Conservation (phyloP, 768 basidiomycete genomes). For the Termitomyces sp. region DNA sequence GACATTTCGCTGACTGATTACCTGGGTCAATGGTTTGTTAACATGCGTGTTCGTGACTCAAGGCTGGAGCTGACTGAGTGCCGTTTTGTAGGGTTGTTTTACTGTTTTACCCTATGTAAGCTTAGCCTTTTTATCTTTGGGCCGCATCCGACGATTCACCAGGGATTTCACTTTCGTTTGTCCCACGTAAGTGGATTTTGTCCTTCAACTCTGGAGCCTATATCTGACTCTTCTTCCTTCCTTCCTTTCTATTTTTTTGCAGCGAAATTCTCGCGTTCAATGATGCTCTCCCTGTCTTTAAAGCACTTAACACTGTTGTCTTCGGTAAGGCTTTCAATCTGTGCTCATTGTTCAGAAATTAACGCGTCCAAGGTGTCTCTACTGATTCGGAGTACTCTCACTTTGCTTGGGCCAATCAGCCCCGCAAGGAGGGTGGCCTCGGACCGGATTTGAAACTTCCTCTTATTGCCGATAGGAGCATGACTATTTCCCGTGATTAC, state of each 20-base stretch:
- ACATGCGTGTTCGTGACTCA: background rate
- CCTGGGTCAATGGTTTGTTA: slow-evolving; percentile 73
- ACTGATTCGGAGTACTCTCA: slow-evolving; percentile 90
- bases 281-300: slow-evolving; percentile 74
- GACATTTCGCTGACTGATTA: slow-evolving; percentile 70
- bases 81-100: slow-evolving; percentile 69
- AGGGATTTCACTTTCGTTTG: slow-evolving; percentile 90
- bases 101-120: slow-evolving; percentile 91
- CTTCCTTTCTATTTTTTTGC: background rate
- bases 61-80: slow-evolving; percentile 3
- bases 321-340: slow-evolving; percentile 46
- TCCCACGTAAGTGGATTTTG: slow-evolving; percentile 53
- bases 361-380: slow-evolving; percentile 40
- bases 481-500: slow-evolving; percentile 79
- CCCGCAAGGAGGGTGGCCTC: slow-evolving; percentile 83
- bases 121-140: slow-evolving; percentile 1
- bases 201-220: background rate
- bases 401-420: slow-evolving; percentile 79
- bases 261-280: slow-evolving; percentile 93
- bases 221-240: background rate
- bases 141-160: slow-evolving; percentile 1
- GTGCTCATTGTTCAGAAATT: background rate
- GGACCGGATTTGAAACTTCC: slow-evolving; percentile 86
- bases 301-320: slow-evolving; percentile 65
- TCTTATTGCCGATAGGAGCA: slow-evolving; percentile 73